These are phyloP conservation scores for Tuber microsphaerosporum DNA, from an alignment of 495 filamentous ascomycete species.

Conservation along the genomic window DNA sequence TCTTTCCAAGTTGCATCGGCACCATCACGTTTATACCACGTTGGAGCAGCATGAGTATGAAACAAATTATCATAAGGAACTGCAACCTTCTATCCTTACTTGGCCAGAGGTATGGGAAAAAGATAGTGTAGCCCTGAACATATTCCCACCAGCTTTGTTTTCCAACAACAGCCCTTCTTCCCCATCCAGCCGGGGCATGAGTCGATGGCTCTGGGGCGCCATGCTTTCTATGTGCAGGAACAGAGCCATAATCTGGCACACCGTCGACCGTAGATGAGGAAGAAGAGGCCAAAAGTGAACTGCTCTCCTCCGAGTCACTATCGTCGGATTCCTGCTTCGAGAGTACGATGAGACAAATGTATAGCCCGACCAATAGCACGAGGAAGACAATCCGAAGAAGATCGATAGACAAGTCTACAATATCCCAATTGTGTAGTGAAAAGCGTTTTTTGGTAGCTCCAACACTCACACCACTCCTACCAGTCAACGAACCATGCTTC, in stretches of 20 bases:
- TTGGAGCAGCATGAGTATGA: constrained; percentile 66
- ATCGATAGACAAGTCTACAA: constrained; percentile 54
- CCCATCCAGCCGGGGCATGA: constrained; percentile 52
- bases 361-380: constrained; percentile 53
- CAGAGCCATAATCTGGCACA: constrained; percentile 30
- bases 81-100: constrained; percentile 65
- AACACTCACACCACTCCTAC: constrained; percentile 28
- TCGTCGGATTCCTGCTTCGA: constrained; percentile 36
- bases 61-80: constrained; percentile 69
- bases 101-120: constrained; percentile 94
- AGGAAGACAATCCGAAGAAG: constrained; percentile 57
- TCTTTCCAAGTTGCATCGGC: constrained; percentile 64
- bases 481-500: constrained; percentile 43
- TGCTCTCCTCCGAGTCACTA: constrained; percentile 50
- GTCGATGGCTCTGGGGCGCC: constrained; percentile 41
- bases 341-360: constrained; percentile 50
- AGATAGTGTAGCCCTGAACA: constrained; percentile 72
- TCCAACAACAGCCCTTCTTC: constrained; percentile 57
- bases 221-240: constrained; percentile 30
- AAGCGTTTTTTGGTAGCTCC: constrained; percentile 39
- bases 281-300: constrained; percentile 44
- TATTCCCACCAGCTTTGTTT: constrained; percentile 85
- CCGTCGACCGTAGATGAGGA: constrained; percentile 20
- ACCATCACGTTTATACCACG: constrained; percentile 74
- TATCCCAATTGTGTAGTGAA: constrained; percentile 57